A percentile compares a stretch with the other conserved stretches of the same genome.
phyloP scores from a whole-genome alignment of 2,329 filamentous ascomycete genomes.

The Stagonosporopsis chrysanthemi region DNA sequence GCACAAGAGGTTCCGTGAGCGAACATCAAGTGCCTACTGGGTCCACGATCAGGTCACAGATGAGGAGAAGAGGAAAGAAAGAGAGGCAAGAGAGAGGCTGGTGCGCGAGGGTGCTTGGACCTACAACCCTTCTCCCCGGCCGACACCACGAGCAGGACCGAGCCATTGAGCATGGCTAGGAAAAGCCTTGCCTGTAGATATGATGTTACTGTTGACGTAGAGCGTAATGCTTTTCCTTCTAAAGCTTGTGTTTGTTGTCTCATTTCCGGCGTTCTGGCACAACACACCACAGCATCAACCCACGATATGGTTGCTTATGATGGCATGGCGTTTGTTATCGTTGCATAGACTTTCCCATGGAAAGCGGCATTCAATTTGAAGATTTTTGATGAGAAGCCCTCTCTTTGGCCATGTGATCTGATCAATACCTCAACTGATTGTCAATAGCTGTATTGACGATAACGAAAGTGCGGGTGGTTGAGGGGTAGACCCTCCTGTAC shows the following conservation, averaged over 20 bases:
- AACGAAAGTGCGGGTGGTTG: slow-evolving; percentile 3
- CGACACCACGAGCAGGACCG: slow-evolving; percentile 27
- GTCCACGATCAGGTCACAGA: slow-evolving; percentile 83
- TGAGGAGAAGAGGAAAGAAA: slow-evolving; percentile 83
- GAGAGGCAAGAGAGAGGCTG: slow-evolving; percentile 79
- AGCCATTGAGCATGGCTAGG: slow-evolving; percentile 3
- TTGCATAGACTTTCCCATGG: slow-evolving; percentile 17
- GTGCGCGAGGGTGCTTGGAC: slow-evolving; percentile 83
- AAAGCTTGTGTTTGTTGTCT: not conserved
- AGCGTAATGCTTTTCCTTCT: not conserved
- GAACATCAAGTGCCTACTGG: slow-evolving; percentile 97
- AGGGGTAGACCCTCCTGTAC: slow-evolving; percentile 5
- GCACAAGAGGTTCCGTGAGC: slow-evolving; percentile 84
- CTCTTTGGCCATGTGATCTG: not conserved
- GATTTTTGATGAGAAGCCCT: not conserved
- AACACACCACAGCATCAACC: slow-evolving; percentile 14
- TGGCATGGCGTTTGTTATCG: slow-evolving; percentile 14
- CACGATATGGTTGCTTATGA: slow-evolving; percentile 13
- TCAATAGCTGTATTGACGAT: not conserved
- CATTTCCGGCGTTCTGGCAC: slow-evolving; percentile 11
- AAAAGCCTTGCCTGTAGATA: not conserved
- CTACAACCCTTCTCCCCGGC: slow-evolving; percentile 45
- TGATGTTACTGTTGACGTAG: slow-evolving; percentile 4
- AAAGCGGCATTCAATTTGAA: slow-evolving; percentile 12
- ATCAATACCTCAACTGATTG: not conserved